Base-by-base conservation (phyloP, 495 filamentous ascomycete species). In the Aspergillus nidulans region DNA sequence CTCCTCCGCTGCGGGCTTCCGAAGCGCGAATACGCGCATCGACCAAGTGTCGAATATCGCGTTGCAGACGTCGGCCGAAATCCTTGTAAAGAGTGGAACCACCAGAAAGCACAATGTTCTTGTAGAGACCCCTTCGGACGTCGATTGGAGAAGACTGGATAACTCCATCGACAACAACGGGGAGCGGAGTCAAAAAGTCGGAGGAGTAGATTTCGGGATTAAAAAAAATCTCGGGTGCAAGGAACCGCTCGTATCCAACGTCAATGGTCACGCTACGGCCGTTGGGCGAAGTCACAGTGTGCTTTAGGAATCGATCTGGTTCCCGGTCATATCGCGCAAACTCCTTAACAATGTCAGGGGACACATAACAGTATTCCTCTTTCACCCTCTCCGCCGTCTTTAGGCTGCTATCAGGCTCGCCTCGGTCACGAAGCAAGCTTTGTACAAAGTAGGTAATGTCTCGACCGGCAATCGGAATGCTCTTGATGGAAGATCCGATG, bases 401-500 rank as follows among this genome's bases (percentile, higher is more conserved):
- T 64, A 97, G 77, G 58, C 91, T 95, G 69, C 90, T 96, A 66
- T 97, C 95, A 8, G 94, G 86, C 77, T 98, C 94, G 58, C 91
- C 92, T 53, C 94, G 90, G 71, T 98, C 94, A 73, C 94, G 87
- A 30, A 98, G 86, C 38, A 97, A 80, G 52, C 87, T 92, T 72
- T 98, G 94, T 20, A 98, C 91, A 65, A 98, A 98, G 73, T 95
- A 96, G 58, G 94, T 97, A 66, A 97, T 95, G 65, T 98, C 94
- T 66, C 94, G 87, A 50, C 94, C 94, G 36, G 94, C 94, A 62
- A 98, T 94, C 16, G 94, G 94, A 55, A 98, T 96, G 54, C 90
- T 95, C 78, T 98, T 98, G 74, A 98, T 98, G 13, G 92, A 96
- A 25, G 91, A 96, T 20, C 94, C 94, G 63, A 98, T 97, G 52